Evolutionary conservation across 768 basidiomycete species (phyloP).

Genomic region (Boletus reticuloceps): DNA sequence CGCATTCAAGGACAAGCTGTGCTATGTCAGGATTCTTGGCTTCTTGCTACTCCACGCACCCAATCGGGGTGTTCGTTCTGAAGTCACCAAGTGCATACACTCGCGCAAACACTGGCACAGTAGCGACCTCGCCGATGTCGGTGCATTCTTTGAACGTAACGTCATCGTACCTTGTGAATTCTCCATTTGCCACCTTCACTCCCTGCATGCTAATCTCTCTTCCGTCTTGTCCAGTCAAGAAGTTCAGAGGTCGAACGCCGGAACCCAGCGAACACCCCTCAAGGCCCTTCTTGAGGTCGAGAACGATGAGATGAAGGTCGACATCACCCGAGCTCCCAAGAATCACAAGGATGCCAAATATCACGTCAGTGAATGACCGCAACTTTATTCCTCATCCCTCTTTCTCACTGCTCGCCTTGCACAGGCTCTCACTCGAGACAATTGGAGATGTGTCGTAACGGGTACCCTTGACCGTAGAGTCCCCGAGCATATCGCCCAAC

Average conservation of each 20-base stretch:
- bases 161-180: slow-evolving; percentile 5
- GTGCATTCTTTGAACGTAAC: slow-evolving; percentile 1
- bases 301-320: neutral
- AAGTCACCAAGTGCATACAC: slow-evolving; percentile 5
- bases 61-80: neutral
- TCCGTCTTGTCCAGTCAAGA: slow-evolving; percentile 9
- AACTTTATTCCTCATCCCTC: neutral
- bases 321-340: neutral
- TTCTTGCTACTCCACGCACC: slow-evolving; percentile 7
- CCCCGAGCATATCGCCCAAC: neutral
- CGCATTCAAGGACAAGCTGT: neutral
- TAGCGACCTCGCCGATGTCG: neutral
- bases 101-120: neutral
- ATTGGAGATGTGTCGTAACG: slow-evolving; percentile 33
- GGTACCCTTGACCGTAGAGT: slow-evolving; percentile 18
- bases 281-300: slow-evolving; percentile 12
- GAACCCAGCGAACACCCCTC: slow-evolving; percentile 10
- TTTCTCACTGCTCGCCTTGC: neutral
- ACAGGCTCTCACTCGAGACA: slow-evolving; percentile 38
- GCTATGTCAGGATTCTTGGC: slow-evolving; percentile 2
- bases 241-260: slow-evolving; percentile 20
- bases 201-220: neutral
- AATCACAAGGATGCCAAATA: slow-evolving; percentile 2
- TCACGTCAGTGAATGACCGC: neutral
- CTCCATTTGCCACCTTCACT: neutral